Evolutionary conservation across 139 green algal species (phyloP), one percentile per base, ranked within the genome.

Genomic region (Coelastrella sp.): DNA sequence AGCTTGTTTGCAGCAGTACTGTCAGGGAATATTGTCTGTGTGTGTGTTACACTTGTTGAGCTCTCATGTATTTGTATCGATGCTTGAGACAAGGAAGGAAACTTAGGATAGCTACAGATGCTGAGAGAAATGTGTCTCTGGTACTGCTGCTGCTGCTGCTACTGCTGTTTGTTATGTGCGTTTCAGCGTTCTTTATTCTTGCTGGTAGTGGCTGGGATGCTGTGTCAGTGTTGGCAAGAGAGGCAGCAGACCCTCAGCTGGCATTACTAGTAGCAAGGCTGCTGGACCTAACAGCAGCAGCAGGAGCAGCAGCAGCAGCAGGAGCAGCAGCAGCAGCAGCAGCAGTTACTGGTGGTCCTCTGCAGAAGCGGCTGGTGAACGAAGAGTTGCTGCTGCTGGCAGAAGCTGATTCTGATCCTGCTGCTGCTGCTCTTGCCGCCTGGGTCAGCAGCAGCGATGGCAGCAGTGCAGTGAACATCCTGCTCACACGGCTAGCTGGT

Each of bases 121-220:
- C n/a, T n/a, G n/a, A n/a, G n/a, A n/a, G n/a, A n/a, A n/a, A n/a
- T n/a, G n/a, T n/a, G n/a, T n/a, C n/a, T n/a, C n/a, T n/a, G n/a
- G n/a, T n/a, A n/a, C n/a, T n/a, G n/a, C n/a, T n/a, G n/a, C n/a
- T n/a, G n/a, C n/a, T 71, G 62, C 5, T 15, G 5, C 1, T 71
- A 8, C 6, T 71, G 62, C 27, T 41, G 15, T 57, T 34, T 51
- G 13, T 51, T 8, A 35, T 30, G 13, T 53, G n/a, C 51, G 13
- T 4, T 48, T 94, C 95, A 2, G 90, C 91, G 9, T 98, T 98
- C 89, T 98, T 98, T 85, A 64, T 98, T 15, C 89, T 98, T 3
- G 93, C 89, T 80, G 79, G 83, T 8, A 84, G 71, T 43, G 40
- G 79, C 9, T 77, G 79, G 48, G 94, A 96, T 25, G 92, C 93